Base-by-base conservation (phyloP, 805 yeast genomes). In the Candida sakaeoensis region DNA sequence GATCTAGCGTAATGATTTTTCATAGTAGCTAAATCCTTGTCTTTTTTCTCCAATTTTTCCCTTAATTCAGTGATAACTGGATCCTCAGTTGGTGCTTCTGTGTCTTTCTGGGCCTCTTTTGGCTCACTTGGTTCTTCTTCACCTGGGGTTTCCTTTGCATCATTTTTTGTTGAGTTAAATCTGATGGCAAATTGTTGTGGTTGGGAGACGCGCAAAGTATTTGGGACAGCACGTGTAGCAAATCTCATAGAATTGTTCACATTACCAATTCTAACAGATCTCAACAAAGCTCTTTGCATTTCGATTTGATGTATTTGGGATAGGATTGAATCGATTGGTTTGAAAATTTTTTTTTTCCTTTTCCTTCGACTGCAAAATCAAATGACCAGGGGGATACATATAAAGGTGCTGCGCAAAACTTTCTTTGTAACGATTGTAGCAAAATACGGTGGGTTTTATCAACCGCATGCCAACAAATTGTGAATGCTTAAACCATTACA, bases 1-100 rank as follows among this genome's bases (percentile, higher is more conserved):
- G 95, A 75, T 51, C 95, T 79, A 42, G 87, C 73, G 57, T 85
- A 82, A 52, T 82, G 80, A 61, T 88, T 95, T 63, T 87, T 89
- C 68, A 85, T 69, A 51, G 84, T 88, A 18, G 89, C 89, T 48
- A 74, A 70, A 47, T 89, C 95, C 56, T 79, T 80, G 52, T 75
- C 82, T 57, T 80, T 86, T 40, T 71, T 70, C 25, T 63, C 74
- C 47, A 79, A 66, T 58, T 83, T 79, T 19, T 63, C 66, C 54
- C 76, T 69, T 46, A 82, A 53, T 41, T 69, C 72, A 27, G 37
- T 50, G 18, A 46, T 24, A 9, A 25, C 17, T 15, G 46, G 44
- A 15, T 48, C 59, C 30, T 50, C 46, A 39, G 37, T 26, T 17
- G 40, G 25, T 41, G 39, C 39, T 38, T 43, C 46, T 32, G 41